These are phyloP conservation scores for Penicillium sp. DNA, from an alignment of 2,329 filamentous ascomycete genomes.

Conservation along the genomic window DNA sequence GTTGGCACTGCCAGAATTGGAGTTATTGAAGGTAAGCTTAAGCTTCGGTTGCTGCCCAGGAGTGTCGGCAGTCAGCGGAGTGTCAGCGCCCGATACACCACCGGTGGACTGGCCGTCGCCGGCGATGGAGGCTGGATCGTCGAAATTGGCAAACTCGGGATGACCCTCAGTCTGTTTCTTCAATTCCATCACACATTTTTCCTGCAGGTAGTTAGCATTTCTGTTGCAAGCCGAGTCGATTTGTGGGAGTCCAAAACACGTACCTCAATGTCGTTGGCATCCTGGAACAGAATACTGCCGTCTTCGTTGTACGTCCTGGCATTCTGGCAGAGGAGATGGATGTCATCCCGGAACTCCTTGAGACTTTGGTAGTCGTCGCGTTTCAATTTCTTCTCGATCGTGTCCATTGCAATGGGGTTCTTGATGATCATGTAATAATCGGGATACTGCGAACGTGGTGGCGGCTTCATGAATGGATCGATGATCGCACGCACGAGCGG, in stretches of 20 bases:
- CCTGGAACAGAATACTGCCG: slow-evolving; percentile 82
- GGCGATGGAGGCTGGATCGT: slow-evolving; percentile 47
- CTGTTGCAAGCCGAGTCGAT: neutral
- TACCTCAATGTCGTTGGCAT: slow-evolving; percentile 92
- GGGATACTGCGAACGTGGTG: slow-evolving; percentile 82
- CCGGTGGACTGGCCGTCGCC: slow-evolving; percentile 53
- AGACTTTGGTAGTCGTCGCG: slow-evolving; percentile 86
- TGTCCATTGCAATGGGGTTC: slow-evolving; percentile 91
- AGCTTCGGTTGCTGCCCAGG: slow-evolving; percentile 58
- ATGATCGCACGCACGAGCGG: slow-evolving; percentile 74
- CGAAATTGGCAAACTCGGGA: slow-evolving; percentile 58
- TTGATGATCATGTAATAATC: slow-evolving; percentile 95
- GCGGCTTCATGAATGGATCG: slow-evolving; percentile 88
- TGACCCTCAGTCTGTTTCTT: slow-evolving; percentile 54
- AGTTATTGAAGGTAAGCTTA: slow-evolving; percentile 61
- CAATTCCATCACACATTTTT: slow-evolving; percentile 53
- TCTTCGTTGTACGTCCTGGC: slow-evolving; percentile 97
- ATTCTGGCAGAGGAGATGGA: slow-evolving; percentile 81
- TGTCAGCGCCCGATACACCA: slow-evolving; percentile 51
- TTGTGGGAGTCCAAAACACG: slow-evolving; percentile 36
- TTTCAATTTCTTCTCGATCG: slow-evolving; percentile 92
- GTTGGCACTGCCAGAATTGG: slow-evolving; percentile 36
- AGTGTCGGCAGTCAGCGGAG: slow-evolving; percentile 60
- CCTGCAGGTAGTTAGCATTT: slow-evolving; percentile 29
- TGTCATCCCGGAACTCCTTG: slow-evolving; percentile 76